Percentiles rank a stretch among this genome's conserved stretches.
phyloP scores from a whole-genome alignment of 768 basidiomycete species.

The Dioszegia hungarica region DNA sequence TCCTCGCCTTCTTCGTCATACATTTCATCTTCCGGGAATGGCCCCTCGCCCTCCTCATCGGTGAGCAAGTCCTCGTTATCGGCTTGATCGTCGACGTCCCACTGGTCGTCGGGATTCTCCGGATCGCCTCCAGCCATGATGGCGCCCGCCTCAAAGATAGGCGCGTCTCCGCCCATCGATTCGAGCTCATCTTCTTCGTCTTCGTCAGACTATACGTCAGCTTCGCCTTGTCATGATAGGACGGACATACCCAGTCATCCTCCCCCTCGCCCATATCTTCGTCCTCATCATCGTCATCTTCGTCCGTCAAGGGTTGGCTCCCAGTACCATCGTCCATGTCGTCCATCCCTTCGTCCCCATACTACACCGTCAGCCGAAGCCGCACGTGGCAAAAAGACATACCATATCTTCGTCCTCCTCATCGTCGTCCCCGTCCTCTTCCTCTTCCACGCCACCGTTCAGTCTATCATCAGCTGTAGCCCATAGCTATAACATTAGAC shows the following conservation, averaged over 20 bases:
- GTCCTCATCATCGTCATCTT: slow-evolving; percentile 51
- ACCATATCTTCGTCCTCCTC: slow-evolving; percentile 8
- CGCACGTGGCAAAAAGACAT: neutral
- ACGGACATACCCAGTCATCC: slow-evolving; percentile 33
- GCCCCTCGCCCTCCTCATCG: slow-evolving; percentile 32
- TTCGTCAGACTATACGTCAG: too few species aligned
- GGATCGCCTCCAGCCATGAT: slow-evolving; percentile 15
- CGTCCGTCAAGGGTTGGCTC: slow-evolving; percentile 32
- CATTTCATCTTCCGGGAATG: slow-evolving; percentile 53
- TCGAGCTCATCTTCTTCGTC: slow-evolving; percentile 30
- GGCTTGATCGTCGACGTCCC: neutral
- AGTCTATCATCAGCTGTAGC: slow-evolving; percentile 57
- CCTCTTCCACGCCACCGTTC: slow-evolving; percentile 58
- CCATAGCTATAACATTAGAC: slow-evolving; percentile 35
- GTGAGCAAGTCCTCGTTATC: neutral
- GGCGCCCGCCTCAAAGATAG: slow-evolving; percentile 1
- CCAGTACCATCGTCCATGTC: slow-evolving; percentile 37
- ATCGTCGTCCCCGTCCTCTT: slow-evolving; percentile 54
- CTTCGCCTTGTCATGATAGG: too few species aligned
- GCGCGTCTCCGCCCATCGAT: slow-evolving; percentile 1
- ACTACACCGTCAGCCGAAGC: slow-evolving; percentile 3
- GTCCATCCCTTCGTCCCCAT: slow-evolving; percentile 22
- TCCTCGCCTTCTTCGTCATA: slow-evolving; percentile 8
- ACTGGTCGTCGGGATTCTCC: slow-evolving; percentile 54
- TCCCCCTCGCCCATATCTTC: slow-evolving; percentile 29